Percentiles rank a stretch among this genome's conserved stretches.
Conservation (phyloP, 306 rosid species). For the Elaeagnus macrophylla region DNA sequence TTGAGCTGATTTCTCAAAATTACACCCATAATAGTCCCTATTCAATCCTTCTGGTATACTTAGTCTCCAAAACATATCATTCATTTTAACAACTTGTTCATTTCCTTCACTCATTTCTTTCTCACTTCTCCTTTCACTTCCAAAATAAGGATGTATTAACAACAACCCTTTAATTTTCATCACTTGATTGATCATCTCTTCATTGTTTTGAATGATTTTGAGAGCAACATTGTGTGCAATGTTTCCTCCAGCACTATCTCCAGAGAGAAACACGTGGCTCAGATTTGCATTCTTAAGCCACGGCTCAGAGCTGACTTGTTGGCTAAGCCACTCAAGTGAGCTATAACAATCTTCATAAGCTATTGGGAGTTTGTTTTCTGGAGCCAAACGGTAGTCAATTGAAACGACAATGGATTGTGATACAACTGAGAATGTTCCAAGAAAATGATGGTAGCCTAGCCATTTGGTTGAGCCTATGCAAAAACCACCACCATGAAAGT, state of each 20-base stretch:
- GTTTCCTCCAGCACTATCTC: constrained; percentile 94
- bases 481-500: constrained; percentile 90
- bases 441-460: constrained; percentile 70
- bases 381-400: constrained; percentile 74
- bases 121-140: constrained; percentile 63
- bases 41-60: constrained; percentile 50
- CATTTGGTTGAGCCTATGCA: constrained; percentile 84
- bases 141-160: constrained; percentile 75
- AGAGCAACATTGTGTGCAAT: constrained; percentile 58
- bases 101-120: constrained; percentile 30
- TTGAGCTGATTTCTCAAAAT: constrained; percentile 35
- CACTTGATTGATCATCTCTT: background rate
- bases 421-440: constrained; percentile 42
- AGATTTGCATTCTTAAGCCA: constrained; percentile 46
- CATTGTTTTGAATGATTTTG: constrained; percentile 18
- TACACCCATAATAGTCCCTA: constrained; percentile 55
- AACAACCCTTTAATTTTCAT: constrained; percentile 45
- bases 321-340: constrained; percentile 56
- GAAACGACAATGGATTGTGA: constrained; percentile 49
- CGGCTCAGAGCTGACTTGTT: constrained; percentile 37
- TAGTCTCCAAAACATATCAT: constrained; percentile 53
- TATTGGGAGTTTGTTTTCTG: constrained; percentile 58
- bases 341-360: constrained; percentile 65
- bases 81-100: constrained; percentile 22
- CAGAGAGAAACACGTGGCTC: constrained; percentile 58